phyloP scores from a whole-genome alignment of 768 basidiomycete species.

The Russula abietina region DNA sequence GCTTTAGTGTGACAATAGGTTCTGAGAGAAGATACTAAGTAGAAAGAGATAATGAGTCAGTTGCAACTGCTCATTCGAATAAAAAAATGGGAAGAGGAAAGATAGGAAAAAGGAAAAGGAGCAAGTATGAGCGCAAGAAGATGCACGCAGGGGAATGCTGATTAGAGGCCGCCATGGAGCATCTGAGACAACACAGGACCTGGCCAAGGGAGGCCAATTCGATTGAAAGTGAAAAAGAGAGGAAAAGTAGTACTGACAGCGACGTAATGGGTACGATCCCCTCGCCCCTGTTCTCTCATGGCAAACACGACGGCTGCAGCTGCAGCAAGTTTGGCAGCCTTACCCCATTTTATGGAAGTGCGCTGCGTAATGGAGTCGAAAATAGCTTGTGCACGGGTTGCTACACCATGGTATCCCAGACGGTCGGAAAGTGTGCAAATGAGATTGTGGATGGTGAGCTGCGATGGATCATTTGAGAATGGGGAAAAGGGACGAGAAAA shows the following conservation, averaged over 20 bases:
- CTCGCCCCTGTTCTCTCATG: slow-evolving; percentile 62
- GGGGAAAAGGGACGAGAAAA: slow-evolving; percentile 16
- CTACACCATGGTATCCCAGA: slow-evolving; percentile 53
- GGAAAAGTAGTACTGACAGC: slow-evolving; percentile 38
- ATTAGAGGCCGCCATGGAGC: not conserved
- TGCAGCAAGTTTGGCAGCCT: slow-evolving; percentile 59
- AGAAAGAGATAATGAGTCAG: not conserved
- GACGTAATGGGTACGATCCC: slow-evolving; percentile 63
- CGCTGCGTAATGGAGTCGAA: slow-evolving; percentile 63
- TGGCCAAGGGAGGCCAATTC: not conserved
- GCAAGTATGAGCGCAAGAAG: not conserved
- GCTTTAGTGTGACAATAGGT: slow-evolving; percentile 29
- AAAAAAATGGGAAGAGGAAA: not conserved
- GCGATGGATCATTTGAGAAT: not conserved
- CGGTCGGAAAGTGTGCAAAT: slow-evolving; percentile 55
- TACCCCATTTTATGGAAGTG: slow-evolving; percentile 63
- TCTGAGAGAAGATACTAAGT: slow-evolving; percentile 24
- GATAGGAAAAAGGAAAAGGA: not conserved
- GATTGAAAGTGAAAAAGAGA: not conserved
- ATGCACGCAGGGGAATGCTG: not conserved
- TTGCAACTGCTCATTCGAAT: not conserved
- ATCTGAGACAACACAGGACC: not conserved
- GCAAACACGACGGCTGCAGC: slow-evolving; percentile 67
- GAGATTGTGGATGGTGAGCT: slow-evolving; percentile 61
- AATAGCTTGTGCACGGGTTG: slow-evolving; percentile 58